Evolutionary conservation across 202 grass and related monocot genomes (phyloP), one percentile per base, ranked within the genome.

Genomic region (Setaria viridis): DNA sequence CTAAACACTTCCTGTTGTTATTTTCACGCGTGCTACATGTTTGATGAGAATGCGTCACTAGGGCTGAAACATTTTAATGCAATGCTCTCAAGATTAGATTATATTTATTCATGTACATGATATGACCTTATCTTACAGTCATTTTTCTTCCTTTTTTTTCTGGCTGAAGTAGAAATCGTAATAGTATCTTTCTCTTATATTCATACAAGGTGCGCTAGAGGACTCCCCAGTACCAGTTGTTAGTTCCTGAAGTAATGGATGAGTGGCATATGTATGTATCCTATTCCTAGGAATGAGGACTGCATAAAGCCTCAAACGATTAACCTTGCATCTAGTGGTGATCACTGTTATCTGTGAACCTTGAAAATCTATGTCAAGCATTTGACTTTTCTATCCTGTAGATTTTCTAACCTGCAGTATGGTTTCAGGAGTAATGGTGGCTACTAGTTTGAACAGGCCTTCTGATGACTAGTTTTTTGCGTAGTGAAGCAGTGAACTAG

Each of bases 1-100:
- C 57, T 83, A 43, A 58, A 74, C 56, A 48, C 34, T 57, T 21
- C 1, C 45, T 54, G n/a, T 15, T 80, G 29, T 19, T 89, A 65
- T 25, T 80, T 71, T 64, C 0, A 1, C 4, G 7, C 2, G 58
- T 70, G 46, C 15, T 30, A 17, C 53, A 76, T 57, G 56, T 74
- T 84, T 16, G 55, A 21, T 47, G 25, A 8, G 42, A 69, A 64
- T 49, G 68, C 1, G 0, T 64, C 30, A 49, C 35, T 64, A 12
- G 6, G 19, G 17, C 13, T 63, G 3, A 68, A 69, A 63, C 20
- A 57, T 70, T 63, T 69, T 81, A 15, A 64, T 72, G 11, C 46
- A 63, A 76, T 12, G 8, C 34, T 50, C 7, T 29, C 8, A 17
- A 54, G 3, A 47, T 76, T 76, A 37, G 4, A 53, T 65, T 80